A percentile compares a stretch with the other conserved stretches of the same genome.
phyloP scores from a whole-genome alignment of 768 basidiomycete genomes.

The Pisolithus marmoratus region DNA sequence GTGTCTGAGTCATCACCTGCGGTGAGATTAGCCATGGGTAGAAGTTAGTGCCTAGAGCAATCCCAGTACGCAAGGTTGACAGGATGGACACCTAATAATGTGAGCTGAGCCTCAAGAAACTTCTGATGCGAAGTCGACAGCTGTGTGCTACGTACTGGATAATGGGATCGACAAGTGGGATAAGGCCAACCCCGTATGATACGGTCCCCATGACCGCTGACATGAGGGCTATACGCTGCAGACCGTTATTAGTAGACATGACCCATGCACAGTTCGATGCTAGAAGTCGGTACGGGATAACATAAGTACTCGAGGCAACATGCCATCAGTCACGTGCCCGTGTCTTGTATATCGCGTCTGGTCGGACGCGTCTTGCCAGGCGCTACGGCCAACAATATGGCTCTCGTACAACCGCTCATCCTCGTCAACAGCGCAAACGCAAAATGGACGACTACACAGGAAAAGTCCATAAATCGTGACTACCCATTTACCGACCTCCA shows the following conservation, averaged over 20 bases:
- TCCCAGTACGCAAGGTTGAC: too few relatives aligned
- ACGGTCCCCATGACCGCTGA: neutral
- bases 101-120: too few relatives aligned
- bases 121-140: constrained; percentile 2
- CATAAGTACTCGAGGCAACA: too few relatives aligned
- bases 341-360: too few relatives aligned
- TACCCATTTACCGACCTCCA: constrained; percentile 45
- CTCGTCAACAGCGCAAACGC: constrained; percentile 20
- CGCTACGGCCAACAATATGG: neutral
- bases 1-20: too few relatives aligned
- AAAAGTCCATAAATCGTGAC: constrained; percentile 50
- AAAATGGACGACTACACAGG: constrained; percentile 55
- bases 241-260: constrained; percentile 19
- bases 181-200: constrained; percentile 47
- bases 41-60: too few relatives aligned
- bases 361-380: too few relatives aligned
- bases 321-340: too few relatives aligned
- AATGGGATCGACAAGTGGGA: constrained; percentile 72
- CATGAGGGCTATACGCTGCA: neutral
- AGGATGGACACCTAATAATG: too few relatives aligned
- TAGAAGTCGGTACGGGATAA: too few relatives aligned
- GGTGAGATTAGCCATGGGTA: too few relatives aligned
- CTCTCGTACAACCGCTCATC: constrained; percentile 8
- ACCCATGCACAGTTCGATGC: too few relatives aligned
- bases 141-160: constrained; percentile 41